Conservation (phyloP, 75 land plant genomes). For the Adiantum capillusveneris region DNA sequence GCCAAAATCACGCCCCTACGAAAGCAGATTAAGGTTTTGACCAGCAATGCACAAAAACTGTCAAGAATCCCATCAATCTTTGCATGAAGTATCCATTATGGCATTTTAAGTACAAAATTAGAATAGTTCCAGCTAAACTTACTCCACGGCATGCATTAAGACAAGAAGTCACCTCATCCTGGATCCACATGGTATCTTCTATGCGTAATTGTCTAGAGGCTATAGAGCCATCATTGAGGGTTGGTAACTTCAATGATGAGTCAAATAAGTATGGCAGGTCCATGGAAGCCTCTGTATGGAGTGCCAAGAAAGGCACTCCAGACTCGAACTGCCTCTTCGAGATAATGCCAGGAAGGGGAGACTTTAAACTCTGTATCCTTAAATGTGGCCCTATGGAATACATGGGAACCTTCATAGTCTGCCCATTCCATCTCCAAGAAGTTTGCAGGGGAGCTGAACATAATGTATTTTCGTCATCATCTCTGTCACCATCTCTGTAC, state of each 20-base stretch:
- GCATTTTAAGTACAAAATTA: too few species aligned
- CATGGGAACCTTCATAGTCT: conserved; percentile 21
- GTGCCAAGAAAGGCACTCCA: conserved; percentile 27
- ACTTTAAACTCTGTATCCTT: conserved; percentile 18
- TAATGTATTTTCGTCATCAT: too few species aligned
- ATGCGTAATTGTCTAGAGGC: neutral
- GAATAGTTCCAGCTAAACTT: too few species aligned
- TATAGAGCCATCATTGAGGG: neutral
- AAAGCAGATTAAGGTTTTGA: too few species aligned
- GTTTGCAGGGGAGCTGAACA: neutral
- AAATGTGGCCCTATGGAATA: conserved; percentile 45
- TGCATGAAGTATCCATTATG: too few species aligned
- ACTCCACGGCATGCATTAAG: too few species aligned
- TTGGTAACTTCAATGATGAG: neutral
- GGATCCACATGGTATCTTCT: neutral
- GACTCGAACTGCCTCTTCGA: conserved; percentile 29
- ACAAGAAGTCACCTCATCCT: neutral
- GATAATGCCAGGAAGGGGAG: conserved; percentile 13
- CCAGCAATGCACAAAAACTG: too few species aligned
- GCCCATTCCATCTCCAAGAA: neutral
- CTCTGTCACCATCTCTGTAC: too few species aligned
- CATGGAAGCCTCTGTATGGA: conserved; percentile 28
- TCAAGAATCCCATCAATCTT: too few species aligned
- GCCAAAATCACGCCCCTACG: neutral
- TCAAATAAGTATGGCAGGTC: conserved; percentile 36